Evolutionary conservation across 2,329 filamentous ascomycete genomes (phyloP).

Genomic region (Clarireedia homoeocarpa): DNA sequence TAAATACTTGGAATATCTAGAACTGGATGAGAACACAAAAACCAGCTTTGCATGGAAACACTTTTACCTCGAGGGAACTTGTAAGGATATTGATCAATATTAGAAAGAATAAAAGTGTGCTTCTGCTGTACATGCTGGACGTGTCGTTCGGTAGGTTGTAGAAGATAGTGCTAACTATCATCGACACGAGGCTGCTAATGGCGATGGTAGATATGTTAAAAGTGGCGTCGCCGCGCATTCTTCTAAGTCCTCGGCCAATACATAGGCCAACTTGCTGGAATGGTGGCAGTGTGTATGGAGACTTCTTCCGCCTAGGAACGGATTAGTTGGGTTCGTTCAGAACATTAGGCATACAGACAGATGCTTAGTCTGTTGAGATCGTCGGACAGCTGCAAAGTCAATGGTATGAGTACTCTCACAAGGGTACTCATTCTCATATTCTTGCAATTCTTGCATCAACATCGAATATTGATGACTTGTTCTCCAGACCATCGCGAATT

Average conservation of each 20-base stretch:
- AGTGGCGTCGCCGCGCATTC: constrained; percentile 67
- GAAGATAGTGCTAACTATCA: constrained; percentile 55
- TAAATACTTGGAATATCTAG: constrained; percentile 67
- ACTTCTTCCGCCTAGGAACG: constrained; percentile 45
- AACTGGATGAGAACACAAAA: not conserved
- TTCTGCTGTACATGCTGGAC: constrained; percentile 52
- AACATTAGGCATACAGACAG: constrained; percentile 5
- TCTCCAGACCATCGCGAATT: constrained; percentile 52
- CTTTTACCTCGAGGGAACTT: constrained; percentile 44
- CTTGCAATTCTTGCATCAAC: constrained; percentile 33
- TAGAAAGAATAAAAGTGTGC: constrained; percentile 59
- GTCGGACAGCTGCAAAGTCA: constrained; percentile 35
- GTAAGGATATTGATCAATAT: constrained; percentile 59
- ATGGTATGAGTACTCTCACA: constrained; percentile 38
- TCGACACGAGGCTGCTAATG: constrained; percentile 39
- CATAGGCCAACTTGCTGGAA: constrained; percentile 72
- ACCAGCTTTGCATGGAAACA: too few relatives aligned
- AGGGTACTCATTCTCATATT: constrained; percentile 27
- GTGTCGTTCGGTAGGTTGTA: constrained; percentile 50
- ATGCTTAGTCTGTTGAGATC: constrained; percentile 20
- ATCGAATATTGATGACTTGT: constrained; percentile 37
- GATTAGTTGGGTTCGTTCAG: not conserved
- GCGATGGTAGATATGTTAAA: constrained; percentile 46
- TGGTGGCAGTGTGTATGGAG: constrained; percentile 77
- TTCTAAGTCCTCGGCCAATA: constrained; percentile 70